A percentile compares a stretch with the other conserved stretches of the same genome.
Conservation (phyloP, 2,329 filamentous ascomycete genomes). For the Cytospora mali region DNA sequence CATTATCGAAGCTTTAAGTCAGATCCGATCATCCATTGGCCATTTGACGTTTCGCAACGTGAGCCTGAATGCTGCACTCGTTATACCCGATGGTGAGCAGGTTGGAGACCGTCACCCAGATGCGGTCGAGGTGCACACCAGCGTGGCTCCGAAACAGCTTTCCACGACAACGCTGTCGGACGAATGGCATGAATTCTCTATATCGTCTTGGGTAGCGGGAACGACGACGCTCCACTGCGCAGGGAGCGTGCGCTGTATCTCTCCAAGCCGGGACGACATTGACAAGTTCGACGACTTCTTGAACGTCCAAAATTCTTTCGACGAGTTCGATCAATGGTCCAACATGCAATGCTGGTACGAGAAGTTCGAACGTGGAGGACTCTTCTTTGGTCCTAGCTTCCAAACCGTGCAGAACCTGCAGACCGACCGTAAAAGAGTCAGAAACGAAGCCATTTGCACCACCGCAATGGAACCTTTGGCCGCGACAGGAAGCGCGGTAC, state of each 20-base stretch:
- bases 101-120: background rate
- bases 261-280: constrained; percentile 19
- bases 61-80: constrained; percentile 48
- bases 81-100: constrained; percentile 43
- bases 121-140: constrained; percentile 11
- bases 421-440: too few species aligned
- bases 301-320: too few species aligned
- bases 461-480: background rate
- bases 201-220: constrained; percentile 28
- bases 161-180: background rate
- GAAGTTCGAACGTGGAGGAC: too few species aligned
- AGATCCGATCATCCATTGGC: constrained; percentile 31
- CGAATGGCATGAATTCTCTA: constrained; percentile 29
- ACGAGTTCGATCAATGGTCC: too few species aligned
- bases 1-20: constrained; percentile 5
- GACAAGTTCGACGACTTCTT: background rate
- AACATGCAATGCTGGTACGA: too few species aligned
- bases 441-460: too few species aligned
- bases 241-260: constrained; percentile 24
- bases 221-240: constrained; percentile 27
- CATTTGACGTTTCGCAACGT: constrained; percentile 49
- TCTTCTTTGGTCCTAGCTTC: too few species aligned
- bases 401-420: too few species aligned
- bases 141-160: background rate
- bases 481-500: background rate